These are phyloP conservation scores for Ceriops decandra DNA, from an alignment of 345 rosid species.

Conservation along the genomic window DNA sequence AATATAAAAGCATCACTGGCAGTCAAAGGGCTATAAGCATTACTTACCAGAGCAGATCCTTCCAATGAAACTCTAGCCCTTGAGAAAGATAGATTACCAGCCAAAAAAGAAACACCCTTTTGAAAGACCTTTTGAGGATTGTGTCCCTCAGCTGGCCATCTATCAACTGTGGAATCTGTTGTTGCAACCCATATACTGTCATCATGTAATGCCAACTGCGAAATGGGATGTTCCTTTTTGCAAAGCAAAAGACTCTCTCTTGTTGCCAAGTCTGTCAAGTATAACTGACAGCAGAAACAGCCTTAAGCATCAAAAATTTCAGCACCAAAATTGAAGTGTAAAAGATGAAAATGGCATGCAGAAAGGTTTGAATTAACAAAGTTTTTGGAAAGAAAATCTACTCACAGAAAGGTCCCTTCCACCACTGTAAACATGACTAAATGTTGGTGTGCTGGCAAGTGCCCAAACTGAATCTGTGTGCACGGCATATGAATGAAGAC, in stretches of 20 bases:
- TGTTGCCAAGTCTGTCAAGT: slow-evolving; percentile 93
- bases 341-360: slow-evolving; percentile 4
- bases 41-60: slow-evolving; percentile 86
- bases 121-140: slow-evolving; percentile 84
- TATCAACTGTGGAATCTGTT: slow-evolving; percentile 81
- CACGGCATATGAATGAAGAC: slow-evolving; percentile 97
- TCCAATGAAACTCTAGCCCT: slow-evolving; percentile 97
- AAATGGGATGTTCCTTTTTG: slow-evolving; percentile 82
- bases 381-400: slow-evolving; percentile 15
- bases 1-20: not conserved
- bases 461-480: slow-evolving; percentile 99
- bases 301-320: slow-evolving; percentile 16
- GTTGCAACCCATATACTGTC: slow-evolving; percentile 93
- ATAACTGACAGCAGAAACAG: slow-evolving; percentile 52
- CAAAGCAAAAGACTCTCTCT: slow-evolving; percentile 95
- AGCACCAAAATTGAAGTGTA: slow-evolving; percentile 5
- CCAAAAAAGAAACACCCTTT: slow-evolving; percentile 91
- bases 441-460: slow-evolving; percentile 91
- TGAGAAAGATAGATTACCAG: slow-evolving; percentile 92
- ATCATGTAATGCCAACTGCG: slow-evolving; percentile 86
- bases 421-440: slow-evolving; percentile 97
- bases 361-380: not conserved
- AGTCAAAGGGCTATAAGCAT: not conserved
- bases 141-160: slow-evolving; percentile 91
- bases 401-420: slow-evolving; percentile 99